Evolutionary conservation across 2,329 filamentous ascomycete genomes (phyloP), one percentile per base, ranked within the genome.

Genomic region (Aphanoascus verrucosus): DNA sequence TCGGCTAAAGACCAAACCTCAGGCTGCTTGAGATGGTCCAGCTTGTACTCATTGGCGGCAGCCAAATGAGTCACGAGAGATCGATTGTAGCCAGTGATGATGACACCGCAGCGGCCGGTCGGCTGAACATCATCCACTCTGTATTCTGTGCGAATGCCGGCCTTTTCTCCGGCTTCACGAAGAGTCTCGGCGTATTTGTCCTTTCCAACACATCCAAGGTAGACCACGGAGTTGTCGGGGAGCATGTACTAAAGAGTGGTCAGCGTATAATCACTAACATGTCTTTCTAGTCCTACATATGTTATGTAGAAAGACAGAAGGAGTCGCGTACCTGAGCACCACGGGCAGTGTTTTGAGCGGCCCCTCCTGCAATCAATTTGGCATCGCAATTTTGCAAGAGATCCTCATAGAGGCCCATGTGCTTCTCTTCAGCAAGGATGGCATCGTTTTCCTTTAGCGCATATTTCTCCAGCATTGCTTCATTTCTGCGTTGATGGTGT

Each of bases 51-150:
- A 77, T 98, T 98, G 63, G 93, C 93, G 58, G 93, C 93, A 58
- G 85, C 93, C 55, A 98, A 85, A 67, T 97, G 89, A 58, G 93
- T 98, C 78, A 85, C 87, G 78, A 98, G 84, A 69, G 84, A 89
- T 65, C 93, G 84, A 82, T 97, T 85, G 78, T 95, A 88, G 67
- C 89, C 93, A 37, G 91, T 98, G 73, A 98, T 96, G 71, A 98
- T 81, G 61, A 93, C 93, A 72, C 88, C 93, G 72, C 93, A 98
- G 66, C 90, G 88, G 64, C 93, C 93, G 35, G 93, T 98, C 60
- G 88, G 84, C 63, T 84, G 77, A 67, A 81, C 79, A 63, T 86
- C 80, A 69, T 97, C 91, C 66, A 95, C 83, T 61, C 88, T 88
- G 79, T 98, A 98, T 76, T 95, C 89, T 63, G 93, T 89, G 65